These are phyloP conservation scores for Neurospora discreta DNA, from an alignment of 495 filamentous ascomycete species.

Conservation along the genomic window DNA sequence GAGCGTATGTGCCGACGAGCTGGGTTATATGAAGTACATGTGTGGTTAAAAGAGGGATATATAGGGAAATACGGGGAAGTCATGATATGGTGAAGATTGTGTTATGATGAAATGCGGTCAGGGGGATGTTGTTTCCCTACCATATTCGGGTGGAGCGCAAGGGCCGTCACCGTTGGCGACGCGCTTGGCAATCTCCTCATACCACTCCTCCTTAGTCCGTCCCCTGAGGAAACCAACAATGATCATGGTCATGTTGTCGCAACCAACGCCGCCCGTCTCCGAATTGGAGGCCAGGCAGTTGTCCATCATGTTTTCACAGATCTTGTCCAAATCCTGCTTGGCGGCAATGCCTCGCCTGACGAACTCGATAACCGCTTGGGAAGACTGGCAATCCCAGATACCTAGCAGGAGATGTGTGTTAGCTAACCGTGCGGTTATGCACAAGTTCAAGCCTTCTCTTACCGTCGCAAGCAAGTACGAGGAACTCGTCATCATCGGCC, in stretches of 20 bases:
- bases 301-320: conserved; percentile 99
- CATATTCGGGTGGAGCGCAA: conserved; percentile 98
- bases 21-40: background rate
- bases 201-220: conserved; percentile 94
- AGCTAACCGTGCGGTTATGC: background rate
- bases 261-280: conserved; percentile 94
- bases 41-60: conserved; percentile 10
- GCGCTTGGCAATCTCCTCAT: conserved; percentile 83
- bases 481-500: conserved; percentile 87
- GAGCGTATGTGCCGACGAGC: background rate
- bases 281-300: conserved; percentile 96
- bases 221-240: conserved; percentile 82
- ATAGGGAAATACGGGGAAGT: background rate
- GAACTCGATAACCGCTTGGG: conserved; percentile 93
- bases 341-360: conserved; percentile 91
- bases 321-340: conserved; percentile 82
- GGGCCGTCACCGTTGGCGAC: conserved; percentile 96
- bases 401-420: conserved; percentile 37
- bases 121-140: conserved; percentile 47
- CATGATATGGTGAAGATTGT: background rate
- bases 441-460: conserved; percentile 18
- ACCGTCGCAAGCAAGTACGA: conserved; percentile 97
- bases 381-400: conserved; percentile 99
- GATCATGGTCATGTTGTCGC: conserved; percentile 99
- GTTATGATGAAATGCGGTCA: background rate